Evolutionary conservation across 805 yeast species (phyloP), one percentile per base, ranked within the genome.

Genomic region (Myxozyma neotropica): DNA sequence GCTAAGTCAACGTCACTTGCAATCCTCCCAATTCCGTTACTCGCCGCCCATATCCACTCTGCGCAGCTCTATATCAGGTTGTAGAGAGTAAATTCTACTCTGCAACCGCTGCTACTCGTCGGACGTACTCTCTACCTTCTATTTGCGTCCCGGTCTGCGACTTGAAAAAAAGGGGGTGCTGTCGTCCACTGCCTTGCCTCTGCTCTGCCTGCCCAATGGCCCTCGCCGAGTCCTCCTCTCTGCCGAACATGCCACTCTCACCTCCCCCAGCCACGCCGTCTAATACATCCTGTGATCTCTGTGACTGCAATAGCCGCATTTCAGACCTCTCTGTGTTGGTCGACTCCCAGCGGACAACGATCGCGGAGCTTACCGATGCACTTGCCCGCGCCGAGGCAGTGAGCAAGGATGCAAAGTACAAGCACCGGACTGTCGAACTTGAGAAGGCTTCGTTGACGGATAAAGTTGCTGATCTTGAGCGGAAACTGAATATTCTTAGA

Each of bases 381-480:
- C 42, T 35, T 23, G 42, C 42, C 31, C 52, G 43, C n/a, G 19
- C 17, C 8, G 52, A 47, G 19, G 31, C 52, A 7, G 27, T 35
- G 19, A 35, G 31, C 26, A 21, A 13, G 8, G 52, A 47, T 23
- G 31, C 42, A 7, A 24, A 15, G 42, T 15, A 35, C 19, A 33
- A 47, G 42, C 43, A 35, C 33, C 43, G 31, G 10, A 33, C 43
- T 21, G 47, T 36, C 12, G 58, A 53, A 36, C 13, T 19, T 13
- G 63, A 59, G 39, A 56, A 53, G 6, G 52, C 53, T 39, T 27
- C 44, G 47, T 29, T 59, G 51, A 39, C 13, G 35, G 36, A 33
- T 8, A 26, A 33, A 4, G 53, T 58, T 31, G 31, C 2, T 21
- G 52, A 43, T 10, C 43, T 58, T 13, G 53, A 54, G 31, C 33